phyloP scores from a whole-genome alignment of 345 rosid species.

The Eucalyptus fibrosa region DNA sequence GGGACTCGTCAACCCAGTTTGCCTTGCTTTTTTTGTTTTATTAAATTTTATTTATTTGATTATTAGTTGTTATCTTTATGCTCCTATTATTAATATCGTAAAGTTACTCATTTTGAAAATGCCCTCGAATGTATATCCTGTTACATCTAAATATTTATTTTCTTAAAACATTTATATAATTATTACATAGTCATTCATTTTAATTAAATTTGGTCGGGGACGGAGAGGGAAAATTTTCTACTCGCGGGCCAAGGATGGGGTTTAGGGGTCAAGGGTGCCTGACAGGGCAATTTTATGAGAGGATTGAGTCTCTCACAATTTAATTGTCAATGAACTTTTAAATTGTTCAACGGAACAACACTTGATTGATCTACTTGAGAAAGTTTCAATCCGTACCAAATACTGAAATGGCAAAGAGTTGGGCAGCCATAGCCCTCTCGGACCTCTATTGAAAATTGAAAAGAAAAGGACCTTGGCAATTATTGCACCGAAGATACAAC shows the following conservation, averaged over 20 bases:
- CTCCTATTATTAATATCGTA: background rate
- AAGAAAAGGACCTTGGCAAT: background rate
- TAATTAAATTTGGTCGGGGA: background rate
- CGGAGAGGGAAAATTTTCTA: background rate
- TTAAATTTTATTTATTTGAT: background rate
- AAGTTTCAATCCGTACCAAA: background rate
- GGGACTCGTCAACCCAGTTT: background rate
- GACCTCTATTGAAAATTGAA: background rate
- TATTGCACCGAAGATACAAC: background rate
- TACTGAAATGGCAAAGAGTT: background rate
- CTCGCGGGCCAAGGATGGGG: rapidly evolving
- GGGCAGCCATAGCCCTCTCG: background rate
- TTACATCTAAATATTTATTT: background rate
- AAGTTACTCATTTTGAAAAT: background rate
- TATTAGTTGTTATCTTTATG: background rate
- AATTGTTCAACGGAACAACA: rapidly evolving
- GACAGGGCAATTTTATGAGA: background rate
- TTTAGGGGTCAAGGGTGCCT: background rate
- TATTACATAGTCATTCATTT: background rate
- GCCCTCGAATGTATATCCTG: background rate
- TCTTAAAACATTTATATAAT: background rate
- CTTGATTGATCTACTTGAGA: rapidly evolving
- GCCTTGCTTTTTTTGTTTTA: background rate
- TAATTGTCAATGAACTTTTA: background rate
- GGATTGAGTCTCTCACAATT: background rate